phyloP scores from a whole-genome alignment of 2,329 filamentous ascomycete genomes.

The Cyphellophora attinorum region DNA sequence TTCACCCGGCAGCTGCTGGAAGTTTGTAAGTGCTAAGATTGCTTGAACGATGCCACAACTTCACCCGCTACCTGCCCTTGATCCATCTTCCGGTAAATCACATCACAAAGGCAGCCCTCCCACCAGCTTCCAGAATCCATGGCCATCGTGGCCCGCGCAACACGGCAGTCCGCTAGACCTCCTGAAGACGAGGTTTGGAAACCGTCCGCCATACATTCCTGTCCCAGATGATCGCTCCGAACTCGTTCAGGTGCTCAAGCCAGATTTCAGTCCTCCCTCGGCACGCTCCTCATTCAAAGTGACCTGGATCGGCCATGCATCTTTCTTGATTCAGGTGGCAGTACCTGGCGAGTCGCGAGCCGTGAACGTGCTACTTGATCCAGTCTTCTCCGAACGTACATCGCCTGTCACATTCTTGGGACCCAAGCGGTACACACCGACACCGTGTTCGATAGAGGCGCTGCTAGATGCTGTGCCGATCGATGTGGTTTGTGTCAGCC shows the following conservation, averaged over 20 bases:
- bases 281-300: constrained; percentile 26
- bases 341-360: constrained; percentile 22
- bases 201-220: constrained; percentile 28
- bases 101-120: constrained; percentile 33
- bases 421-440: constrained; percentile 42
- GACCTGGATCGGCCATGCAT: constrained; percentile 45
- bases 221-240: constrained; percentile 30
- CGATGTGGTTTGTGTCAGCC: constrained; percentile 43
- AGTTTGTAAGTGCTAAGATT: too few relatives aligned
- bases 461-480: constrained; percentile 33
- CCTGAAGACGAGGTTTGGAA: constrained; percentile 22
- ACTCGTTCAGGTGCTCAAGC: constrained; percentile 30
- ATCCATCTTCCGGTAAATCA: constrained; percentile 7
- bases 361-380: constrained; percentile 41
- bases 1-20: too few relatives aligned
- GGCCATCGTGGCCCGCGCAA: constrained; percentile 28
- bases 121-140: constrained; percentile 39
- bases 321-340: constrained; percentile 36
- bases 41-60: background rate
- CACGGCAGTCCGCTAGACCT: constrained; percentile 19
- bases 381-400: constrained; percentile 42
- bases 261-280: constrained; percentile 12
- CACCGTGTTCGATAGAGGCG: constrained; percentile 40
- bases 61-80: background rate
- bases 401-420: constrained; percentile 37